phyloP scores from a whole-genome alignment of 345 rosid species.

The Dipteronia sinensis region DNA sequence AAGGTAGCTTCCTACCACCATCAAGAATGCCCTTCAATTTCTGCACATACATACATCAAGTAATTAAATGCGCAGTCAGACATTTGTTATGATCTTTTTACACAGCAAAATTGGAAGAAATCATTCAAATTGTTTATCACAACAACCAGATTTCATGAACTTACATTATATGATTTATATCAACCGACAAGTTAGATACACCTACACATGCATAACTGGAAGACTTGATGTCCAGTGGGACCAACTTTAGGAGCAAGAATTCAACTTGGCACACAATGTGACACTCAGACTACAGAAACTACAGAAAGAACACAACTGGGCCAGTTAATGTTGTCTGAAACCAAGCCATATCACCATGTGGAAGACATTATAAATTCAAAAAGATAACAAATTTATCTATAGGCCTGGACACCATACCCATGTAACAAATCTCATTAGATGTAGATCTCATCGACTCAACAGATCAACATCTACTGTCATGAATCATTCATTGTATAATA shows the following conservation, averaged over 20 bases:
- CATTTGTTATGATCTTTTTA: not conserved
- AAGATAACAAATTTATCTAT: no score
- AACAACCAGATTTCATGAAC: not conserved
- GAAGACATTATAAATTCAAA: not conserved
- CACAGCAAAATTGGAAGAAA: not conserved
- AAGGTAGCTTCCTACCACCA: constrained; percentile 63
- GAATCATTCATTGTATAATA: not conserved
- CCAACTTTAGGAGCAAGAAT: not conserved
- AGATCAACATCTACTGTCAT: not conserved
- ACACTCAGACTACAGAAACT: not conserved
- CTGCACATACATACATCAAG: constrained; percentile 32
- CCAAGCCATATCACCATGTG: not conserved
- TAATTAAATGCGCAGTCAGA: not conserved
- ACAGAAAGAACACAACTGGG: not conserved
- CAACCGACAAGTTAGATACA: not conserved
- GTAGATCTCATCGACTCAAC: not conserved
- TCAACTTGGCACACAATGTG: not conserved
- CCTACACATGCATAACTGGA: not conserved
- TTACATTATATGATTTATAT: not conserved
- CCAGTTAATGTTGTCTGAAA: not conserved
- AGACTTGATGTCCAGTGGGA: not conserved
- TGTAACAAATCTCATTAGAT: not conserved
- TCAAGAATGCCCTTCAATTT: constrained; percentile 59
- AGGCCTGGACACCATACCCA: not conserved
- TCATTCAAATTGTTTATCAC: not conserved